A percentile compares a stretch with the other conserved stretches of the same genome.
Conservation (phyloP, 1,139 yeast species). For the Protomyces inouyei region DNA sequence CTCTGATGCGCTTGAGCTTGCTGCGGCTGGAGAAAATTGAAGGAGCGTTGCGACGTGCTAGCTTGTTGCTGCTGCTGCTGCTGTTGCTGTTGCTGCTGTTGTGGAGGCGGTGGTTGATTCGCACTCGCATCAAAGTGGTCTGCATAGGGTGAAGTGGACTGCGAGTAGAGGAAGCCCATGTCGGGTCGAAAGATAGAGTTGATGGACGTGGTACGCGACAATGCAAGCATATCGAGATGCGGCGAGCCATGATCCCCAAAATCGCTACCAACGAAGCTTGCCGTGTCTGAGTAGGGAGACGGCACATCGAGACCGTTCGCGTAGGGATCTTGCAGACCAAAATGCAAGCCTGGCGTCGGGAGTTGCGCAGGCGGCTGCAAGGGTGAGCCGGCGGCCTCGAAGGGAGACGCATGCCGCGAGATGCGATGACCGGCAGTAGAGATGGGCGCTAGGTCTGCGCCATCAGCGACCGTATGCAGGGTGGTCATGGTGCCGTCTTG, state of each 20-base stretch:
- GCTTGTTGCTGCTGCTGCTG: not conserved
- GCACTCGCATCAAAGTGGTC: not conserved
- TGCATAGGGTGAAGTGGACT: not conserved
- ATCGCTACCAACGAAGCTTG: constrained; percentile 4
- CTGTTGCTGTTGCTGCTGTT: too few species aligned
- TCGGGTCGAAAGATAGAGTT: constrained; percentile 11
- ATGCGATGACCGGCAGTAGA: not conserved
- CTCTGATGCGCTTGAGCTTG: not conserved
- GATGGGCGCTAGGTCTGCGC: not conserved
- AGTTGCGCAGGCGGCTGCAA: not conserved
- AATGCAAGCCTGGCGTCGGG: not conserved
- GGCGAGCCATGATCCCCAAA: constrained; percentile 14
- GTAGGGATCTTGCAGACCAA: not conserved
- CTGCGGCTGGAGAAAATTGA: not conserved
- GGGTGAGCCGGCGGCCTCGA: not conserved
- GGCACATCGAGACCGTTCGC: constrained; percentile 11
- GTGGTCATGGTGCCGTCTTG: not conserved
- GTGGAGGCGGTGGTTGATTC: not conserved
- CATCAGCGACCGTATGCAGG: not conserved
- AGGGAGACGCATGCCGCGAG: not conserved
- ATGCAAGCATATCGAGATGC: constrained; percentile 4
- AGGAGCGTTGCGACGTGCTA: not conserved
- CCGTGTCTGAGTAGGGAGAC: constrained; percentile 19
- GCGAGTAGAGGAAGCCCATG: not conserved
- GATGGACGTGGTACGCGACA: constrained; percentile 20